phyloP scores from a whole-genome alignment of 305 asterid genomes.

The Fraxinus dipetala region DNA sequence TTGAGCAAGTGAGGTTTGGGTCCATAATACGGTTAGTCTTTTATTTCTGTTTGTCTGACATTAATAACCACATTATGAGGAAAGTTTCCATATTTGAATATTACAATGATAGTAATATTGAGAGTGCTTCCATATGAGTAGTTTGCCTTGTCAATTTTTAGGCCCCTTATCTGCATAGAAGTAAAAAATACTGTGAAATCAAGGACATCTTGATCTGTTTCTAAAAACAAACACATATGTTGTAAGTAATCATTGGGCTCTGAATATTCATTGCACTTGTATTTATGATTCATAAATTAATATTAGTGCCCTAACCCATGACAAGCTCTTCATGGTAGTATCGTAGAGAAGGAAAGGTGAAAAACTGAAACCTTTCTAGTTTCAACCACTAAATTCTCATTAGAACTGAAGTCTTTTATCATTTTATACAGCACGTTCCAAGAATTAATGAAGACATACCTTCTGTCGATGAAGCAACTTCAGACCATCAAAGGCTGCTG shows the following conservation, averaged over 20 bases:
- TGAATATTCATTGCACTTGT: background rate
- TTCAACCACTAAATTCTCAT: background rate
- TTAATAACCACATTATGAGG: background rate
- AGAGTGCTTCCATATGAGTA: background rate
- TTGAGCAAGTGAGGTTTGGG: background rate
- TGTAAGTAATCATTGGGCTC: background rate
- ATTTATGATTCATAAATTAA: background rate
- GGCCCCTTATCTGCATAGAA: background rate
- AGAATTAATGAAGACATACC: slow-evolving; percentile 91
- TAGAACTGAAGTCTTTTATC: slow-evolving; percentile 13
- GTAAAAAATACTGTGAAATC: background rate
- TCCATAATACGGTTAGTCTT: background rate
- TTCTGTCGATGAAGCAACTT: slow-evolving; percentile 82
- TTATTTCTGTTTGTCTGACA: background rate
- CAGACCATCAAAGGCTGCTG: slow-evolving; percentile 92
- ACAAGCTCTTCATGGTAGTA: background rate
- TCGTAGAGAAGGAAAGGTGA: background rate
- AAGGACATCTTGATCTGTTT: background rate
- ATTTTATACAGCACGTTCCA: slow-evolving; percentile 75
- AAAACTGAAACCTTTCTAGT: slow-evolving; percentile 14
- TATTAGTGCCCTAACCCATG: background rate
- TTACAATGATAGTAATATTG: background rate
- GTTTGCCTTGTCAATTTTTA: background rate
- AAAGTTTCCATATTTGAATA: background rate
- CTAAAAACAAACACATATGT: background rate